Evolutionary conservation across 495 filamentous ascomycete genomes (phyloP).

Genomic region (Achaetomiella virescens): DNA sequence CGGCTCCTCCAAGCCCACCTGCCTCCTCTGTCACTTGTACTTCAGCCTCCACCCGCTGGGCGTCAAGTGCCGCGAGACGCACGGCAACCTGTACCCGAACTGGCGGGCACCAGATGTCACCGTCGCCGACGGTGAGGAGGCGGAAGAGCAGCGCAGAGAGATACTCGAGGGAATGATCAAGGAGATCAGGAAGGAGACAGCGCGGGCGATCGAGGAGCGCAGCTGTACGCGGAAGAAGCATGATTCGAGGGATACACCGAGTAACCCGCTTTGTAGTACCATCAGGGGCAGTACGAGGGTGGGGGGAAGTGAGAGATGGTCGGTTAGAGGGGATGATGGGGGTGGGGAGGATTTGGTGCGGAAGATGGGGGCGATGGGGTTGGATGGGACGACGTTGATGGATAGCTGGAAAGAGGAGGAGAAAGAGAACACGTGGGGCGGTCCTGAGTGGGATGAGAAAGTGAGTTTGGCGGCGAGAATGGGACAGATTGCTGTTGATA

Average conservation of each 20-base stretch:
- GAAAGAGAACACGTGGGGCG: no score
- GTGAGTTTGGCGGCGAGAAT: not conserved
- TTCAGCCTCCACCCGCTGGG: conserved; percentile 21
- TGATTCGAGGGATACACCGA: conserved; percentile 18
- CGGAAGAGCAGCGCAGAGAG: not conserved
- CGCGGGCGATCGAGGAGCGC: not conserved
- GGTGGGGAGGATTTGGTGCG: not conserved
- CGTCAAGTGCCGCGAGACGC: conserved; percentile 22
- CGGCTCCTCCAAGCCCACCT: conserved; percentile 37
- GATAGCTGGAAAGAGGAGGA: not conserved
- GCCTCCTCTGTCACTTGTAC: conserved; percentile 32
- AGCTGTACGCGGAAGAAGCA: not conserved
- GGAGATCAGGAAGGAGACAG: not conserved
- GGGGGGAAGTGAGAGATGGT: not conserved
- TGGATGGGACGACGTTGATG: not conserved
- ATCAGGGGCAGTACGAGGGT: not conserved
- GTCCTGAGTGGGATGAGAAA: no score
- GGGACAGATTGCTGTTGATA: not conserved
- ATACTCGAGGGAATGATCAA: conserved; percentile 20
- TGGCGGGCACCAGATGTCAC: conserved; percentile 30
- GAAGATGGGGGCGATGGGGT: not conserved
- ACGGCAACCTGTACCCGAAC: conserved; percentile 32
- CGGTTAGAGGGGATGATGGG: not conserved
- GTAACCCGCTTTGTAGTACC: no score
- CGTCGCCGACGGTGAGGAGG: not conserved